phyloP scores from a whole-genome alignment of 2,329 filamentous ascomycete genomes.

The Cercospora canescens region DNA sequence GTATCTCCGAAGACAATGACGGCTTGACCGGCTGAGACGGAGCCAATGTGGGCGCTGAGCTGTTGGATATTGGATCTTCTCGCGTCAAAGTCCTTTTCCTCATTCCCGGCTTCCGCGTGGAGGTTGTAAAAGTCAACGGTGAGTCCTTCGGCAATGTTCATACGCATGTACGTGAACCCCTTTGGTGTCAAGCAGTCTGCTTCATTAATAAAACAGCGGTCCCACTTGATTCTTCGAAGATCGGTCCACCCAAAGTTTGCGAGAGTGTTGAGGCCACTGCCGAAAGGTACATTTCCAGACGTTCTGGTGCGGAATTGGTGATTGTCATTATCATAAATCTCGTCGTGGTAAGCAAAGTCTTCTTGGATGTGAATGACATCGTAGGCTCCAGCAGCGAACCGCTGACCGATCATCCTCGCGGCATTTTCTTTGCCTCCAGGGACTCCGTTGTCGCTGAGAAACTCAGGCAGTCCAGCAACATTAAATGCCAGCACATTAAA shows the following conservation, averaged over 20 bases:
- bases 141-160: constrained; percentile 53
- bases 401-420: constrained; percentile 56
- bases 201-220: constrained; percentile 56
- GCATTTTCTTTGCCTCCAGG: constrained; percentile 63
- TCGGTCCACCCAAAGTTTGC: constrained; percentile 59
- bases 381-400: constrained; percentile 58
- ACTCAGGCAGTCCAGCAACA: constrained; percentile 59
- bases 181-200: constrained; percentile 68
- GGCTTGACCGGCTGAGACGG: constrained; percentile 59
- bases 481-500: constrained; percentile 60
- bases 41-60: constrained; percentile 58
- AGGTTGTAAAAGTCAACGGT: constrained; percentile 67
- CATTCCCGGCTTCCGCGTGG: constrained; percentile 63
- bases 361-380: constrained; percentile 66
- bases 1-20: constrained; percentile 66
- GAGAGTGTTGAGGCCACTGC: constrained; percentile 65
- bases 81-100: constrained; percentile 54
- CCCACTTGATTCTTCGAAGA: constrained; percentile 61
- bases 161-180: constrained; percentile 68
- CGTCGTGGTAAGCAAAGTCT: constrained; percentile 68
- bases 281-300: constrained; percentile 64
- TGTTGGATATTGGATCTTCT: constrained; percentile 62
- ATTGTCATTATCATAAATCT: constrained; percentile 61
- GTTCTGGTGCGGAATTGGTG: constrained; percentile 64
- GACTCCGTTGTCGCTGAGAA: constrained; percentile 61